Conservation (phyloP, 106 monocot genomes). For the Dactylorhiza incarnata region DNA sequence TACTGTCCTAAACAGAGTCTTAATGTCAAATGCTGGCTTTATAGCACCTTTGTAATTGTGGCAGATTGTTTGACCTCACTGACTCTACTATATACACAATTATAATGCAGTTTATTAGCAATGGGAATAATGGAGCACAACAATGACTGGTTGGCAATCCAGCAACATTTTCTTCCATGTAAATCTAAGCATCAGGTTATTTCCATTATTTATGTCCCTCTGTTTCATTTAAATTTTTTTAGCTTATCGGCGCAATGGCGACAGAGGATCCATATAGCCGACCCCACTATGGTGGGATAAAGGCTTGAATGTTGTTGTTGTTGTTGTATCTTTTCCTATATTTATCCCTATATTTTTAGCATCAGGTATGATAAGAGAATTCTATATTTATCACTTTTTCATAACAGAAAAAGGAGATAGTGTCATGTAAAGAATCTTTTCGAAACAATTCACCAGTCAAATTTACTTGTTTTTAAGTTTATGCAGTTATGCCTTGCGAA, state of each 20-base stretch:
- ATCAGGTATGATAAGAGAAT: background rate
- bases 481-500: background rate
- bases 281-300: too few relatives aligned
- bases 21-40: background rate
- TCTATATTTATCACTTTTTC: background rate
- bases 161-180: slow-evolving; percentile 84
- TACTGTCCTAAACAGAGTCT: too few relatives aligned
- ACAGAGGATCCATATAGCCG: too few relatives aligned
- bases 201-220: slow-evolving; percentile 4
- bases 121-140: slow-evolving; percentile 89
- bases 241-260: too few relatives aligned
- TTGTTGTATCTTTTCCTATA: too few relatives aligned
- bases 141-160: slow-evolving; percentile 89
- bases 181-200: slow-evolving; percentile 83
- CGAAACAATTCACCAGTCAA: background rate
- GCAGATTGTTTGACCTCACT: background rate
- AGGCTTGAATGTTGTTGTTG: too few relatives aligned
- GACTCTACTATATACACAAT: background rate
- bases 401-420: background rate
- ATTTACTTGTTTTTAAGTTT: background rate
- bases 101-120: slow-evolving; percentile 73
- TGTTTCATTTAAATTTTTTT: background rate
- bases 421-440: background rate
- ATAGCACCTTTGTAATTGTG: background rate
- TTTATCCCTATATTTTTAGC: too few relatives aligned